These are phyloP conservation scores for Pythium phragmiticola DNA, from an alignment of 352 stramenopile species.

Conservation along the genomic window DNA sequence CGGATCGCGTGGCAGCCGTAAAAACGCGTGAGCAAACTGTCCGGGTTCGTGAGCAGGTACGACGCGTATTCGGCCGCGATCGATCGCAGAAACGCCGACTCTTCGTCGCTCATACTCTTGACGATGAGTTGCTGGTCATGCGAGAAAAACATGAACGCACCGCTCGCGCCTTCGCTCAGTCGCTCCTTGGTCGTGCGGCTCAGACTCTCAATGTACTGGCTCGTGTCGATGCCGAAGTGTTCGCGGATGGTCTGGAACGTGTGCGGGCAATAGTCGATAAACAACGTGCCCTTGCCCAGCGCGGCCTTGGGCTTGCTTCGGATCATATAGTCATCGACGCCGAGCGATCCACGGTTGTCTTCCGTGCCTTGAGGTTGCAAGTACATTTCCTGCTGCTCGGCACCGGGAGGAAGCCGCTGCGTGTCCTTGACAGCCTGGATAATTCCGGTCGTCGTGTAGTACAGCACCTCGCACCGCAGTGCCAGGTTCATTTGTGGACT, in stretches of 20 bases:
- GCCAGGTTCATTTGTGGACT: slow-evolving; percentile 86
- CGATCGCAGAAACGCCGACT: slow-evolving; percentile 77
- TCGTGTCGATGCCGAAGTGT: slow-evolving; percentile 82
- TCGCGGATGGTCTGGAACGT: slow-evolving; percentile 87
- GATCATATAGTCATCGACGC: slow-evolving; percentile 86
- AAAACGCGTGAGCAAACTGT: slow-evolving; percentile 81
- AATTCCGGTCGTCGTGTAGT: slow-evolving; percentile 87
- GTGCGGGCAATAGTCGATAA: slow-evolving; percentile 85
- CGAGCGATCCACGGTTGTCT: slow-evolving; percentile 70
- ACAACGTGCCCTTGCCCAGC: slow-evolving; percentile 76
- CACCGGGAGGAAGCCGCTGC: slow-evolving; percentile 61
- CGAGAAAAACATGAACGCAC: slow-evolving; percentile 90
- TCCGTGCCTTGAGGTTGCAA: slow-evolving; percentile 76
- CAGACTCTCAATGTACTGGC: slow-evolving; percentile 81
- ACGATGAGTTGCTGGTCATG: slow-evolving; percentile 87
- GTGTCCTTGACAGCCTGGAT: slow-evolving; percentile 82
- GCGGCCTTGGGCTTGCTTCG: slow-evolving; percentile 70
- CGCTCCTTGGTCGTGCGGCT: slow-evolving; percentile 85
- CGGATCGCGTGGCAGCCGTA: slow-evolving; percentile 85
- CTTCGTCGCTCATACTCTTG: slow-evolving; percentile 89
- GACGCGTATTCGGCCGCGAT: slow-evolving; percentile 80
- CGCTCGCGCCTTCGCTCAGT: slow-evolving; percentile 83
- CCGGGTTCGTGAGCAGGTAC: slow-evolving; percentile 79
- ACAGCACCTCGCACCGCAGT: slow-evolving; percentile 81
- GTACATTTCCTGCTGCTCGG: slow-evolving; percentile 77